Percentiles rank a stretch among this genome's conserved stretches.
phyloP scores from a whole-genome alignment of 108 stramenopile species.

The Aurantiochytrium sp. region DNA sequence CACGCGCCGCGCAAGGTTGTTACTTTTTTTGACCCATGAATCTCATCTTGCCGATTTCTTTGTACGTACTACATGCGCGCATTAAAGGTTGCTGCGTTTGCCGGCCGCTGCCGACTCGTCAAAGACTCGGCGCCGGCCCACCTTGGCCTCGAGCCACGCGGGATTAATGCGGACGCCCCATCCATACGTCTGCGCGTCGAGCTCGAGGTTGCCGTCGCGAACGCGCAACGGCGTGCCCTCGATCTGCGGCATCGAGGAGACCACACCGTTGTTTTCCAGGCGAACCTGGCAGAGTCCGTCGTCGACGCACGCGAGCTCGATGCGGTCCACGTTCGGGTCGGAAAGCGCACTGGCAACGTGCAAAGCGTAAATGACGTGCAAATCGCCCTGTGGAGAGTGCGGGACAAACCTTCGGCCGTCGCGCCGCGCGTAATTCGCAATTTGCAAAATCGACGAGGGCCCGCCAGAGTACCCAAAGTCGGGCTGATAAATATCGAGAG shows the following conservation, averaged over 20 bases:
- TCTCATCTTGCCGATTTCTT: too few relatives aligned
- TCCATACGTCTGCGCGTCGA: not conserved
- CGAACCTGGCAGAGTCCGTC: not conserved
- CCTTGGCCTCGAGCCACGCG: not conserved
- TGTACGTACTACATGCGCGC: too few relatives aligned
- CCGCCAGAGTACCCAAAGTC: conserved; percentile 27
- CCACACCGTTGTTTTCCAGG: not conserved
- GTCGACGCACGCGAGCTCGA: not conserved
- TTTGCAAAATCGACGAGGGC: not conserved
- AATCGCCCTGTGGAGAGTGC: conserved; percentile 22
- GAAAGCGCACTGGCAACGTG: conserved; percentile 7
- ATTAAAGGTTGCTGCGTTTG: not conserved
- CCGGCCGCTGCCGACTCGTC: not conserved
- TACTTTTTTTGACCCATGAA: too few relatives aligned
- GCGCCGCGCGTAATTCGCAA: not conserved
- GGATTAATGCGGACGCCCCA: not conserved
- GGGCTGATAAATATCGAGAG: conserved; percentile 9
- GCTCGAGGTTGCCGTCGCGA: not conserved
- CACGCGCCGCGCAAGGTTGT: too few relatives aligned
- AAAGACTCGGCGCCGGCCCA: not conserved
- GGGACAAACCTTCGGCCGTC: not conserved
- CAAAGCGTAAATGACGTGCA: not conserved
- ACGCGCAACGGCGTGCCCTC: not conserved
- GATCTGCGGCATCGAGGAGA: not conserved
- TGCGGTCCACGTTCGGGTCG: not conserved